phyloP scores from a whole-genome alignment of 2,329 filamentous ascomycete species.

The Magnaporthiopsis incrustans region DNA sequence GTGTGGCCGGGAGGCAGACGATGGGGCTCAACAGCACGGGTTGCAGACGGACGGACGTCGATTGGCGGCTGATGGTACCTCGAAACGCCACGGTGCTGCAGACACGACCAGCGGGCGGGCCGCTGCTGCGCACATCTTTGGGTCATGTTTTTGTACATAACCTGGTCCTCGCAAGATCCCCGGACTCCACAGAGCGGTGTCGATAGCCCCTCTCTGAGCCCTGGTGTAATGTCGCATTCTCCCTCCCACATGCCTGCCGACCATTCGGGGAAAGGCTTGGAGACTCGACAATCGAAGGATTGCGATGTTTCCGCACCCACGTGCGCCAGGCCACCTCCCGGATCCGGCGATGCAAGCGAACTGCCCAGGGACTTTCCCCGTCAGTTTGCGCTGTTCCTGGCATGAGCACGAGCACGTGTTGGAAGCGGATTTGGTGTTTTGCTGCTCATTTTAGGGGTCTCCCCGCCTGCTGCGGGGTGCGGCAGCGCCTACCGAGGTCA shows the following conservation, averaged over 20 bases:
- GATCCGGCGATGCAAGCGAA: not conserved
- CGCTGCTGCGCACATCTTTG: not conserved
- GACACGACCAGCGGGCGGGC: not conserved
- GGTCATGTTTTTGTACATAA: not conserved
- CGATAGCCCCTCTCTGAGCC: not conserved
- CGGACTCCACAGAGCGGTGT: not conserved
- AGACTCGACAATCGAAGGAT: not conserved
- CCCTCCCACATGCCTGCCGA: not conserved
- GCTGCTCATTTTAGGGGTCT: not conserved
- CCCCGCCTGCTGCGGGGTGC: not conserved
- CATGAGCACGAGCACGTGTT: not conserved
- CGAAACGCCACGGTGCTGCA: not conserved
- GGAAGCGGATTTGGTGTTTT: not conserved
- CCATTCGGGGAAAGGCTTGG: not conserved
- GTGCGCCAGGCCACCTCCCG: not conserved
- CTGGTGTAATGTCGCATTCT: not conserved
- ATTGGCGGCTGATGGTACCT: not conserved
- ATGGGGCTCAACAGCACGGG: not conserved
- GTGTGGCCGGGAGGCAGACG: not conserved
- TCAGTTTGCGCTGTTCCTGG: too few relatives aligned
- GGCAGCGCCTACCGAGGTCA: not conserved
- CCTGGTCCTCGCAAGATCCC: not conserved
- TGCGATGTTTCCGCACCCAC: not conserved
- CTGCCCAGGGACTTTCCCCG: not conserved
- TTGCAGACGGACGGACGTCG: too few relatives aligned